A percentile compares a stretch with the other conserved stretches of the same genome.
phyloP scores from a whole-genome alignment of 2,329 filamentous ascomycete species.

The Cladophialophora bantiana region DNA sequence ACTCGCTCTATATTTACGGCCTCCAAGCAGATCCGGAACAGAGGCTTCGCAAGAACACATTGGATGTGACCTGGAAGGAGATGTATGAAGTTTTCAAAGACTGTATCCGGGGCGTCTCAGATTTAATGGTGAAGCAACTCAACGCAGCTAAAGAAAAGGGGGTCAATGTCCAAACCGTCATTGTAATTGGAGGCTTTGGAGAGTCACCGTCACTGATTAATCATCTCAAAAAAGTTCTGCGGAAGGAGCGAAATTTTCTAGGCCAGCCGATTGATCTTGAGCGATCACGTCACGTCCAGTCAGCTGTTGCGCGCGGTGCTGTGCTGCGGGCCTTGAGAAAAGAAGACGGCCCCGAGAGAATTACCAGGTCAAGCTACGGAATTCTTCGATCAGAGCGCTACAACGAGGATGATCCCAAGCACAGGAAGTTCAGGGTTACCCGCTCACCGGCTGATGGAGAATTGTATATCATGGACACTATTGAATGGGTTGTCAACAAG shows the following conservation, averaged over 20 bases:
- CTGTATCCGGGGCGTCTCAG: conserved; percentile 32
- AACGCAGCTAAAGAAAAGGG: conserved; percentile 39
- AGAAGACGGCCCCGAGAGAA: conserved; percentile 41
- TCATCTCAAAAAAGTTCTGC: conserved; percentile 36
- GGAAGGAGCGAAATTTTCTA: conserved; percentile 32
- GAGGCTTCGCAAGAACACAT: not conserved
- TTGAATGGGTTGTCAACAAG: conserved; percentile 40
- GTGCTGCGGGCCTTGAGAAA: conserved; percentile 45
- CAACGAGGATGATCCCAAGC: conserved; percentile 24
- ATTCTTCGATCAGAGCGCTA: conserved; percentile 39
- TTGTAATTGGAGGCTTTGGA: conserved; percentile 46
- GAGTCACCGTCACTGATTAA: conserved; percentile 41
- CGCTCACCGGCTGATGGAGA: conserved; percentile 34
- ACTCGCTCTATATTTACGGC: not conserved
- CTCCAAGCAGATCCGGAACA: not conserved
- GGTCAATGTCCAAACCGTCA: conserved; percentile 41
- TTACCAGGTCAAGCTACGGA: conserved; percentile 44
- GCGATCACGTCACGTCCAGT: conserved; percentile 1
- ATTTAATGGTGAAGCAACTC: conserved; percentile 40
- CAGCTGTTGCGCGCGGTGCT: conserved; percentile 44
- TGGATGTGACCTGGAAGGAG: conserved; percentile 31
- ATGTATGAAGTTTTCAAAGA: conserved; percentile 37
- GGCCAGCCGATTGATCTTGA: conserved; percentile 7
- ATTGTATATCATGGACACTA: conserved; percentile 39
- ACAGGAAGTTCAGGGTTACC: conserved; percentile 25